Conservation (phyloP, 2,329 filamentous ascomycete genomes). For the Diaporthe sp. region DNA sequence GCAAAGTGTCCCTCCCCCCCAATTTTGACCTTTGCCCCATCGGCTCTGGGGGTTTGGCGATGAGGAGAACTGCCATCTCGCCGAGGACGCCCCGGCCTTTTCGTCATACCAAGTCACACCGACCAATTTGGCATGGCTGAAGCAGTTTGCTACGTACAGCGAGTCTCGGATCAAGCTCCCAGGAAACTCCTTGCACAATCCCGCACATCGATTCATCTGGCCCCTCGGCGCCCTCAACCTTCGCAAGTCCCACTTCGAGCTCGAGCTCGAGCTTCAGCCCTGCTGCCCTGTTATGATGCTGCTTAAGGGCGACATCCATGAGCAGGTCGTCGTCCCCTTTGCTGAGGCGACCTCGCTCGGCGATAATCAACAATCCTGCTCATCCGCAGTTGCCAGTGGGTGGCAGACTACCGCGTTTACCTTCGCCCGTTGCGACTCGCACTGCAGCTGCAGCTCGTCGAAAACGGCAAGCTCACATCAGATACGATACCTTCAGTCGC, state of each 20-base stretch:
- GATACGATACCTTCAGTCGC: not conserved
- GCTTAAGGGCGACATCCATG: not conserved
- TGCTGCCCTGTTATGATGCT: not conserved
- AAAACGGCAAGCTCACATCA: not conserved
- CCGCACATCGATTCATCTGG: not conserved
- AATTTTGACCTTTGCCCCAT: not conserved
- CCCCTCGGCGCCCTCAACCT: not conserved
- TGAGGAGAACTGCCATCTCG: not conserved
- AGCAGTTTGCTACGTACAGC: not conserved
- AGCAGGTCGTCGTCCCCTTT: not conserved
- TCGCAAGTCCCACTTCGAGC: not conserved
- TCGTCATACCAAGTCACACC: not conserved
- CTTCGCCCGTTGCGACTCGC: not conserved
- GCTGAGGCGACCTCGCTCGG: not conserved
- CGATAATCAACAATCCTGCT: not conserved
- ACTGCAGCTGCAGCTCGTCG: not conserved
- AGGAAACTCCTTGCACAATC: not conserved
- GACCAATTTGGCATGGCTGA: not conserved
- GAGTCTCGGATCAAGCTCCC: not conserved
- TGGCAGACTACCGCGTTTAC: not conserved
- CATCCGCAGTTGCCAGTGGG: not conserved
- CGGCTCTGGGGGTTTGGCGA: not conserved
- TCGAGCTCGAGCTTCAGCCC: slow-evolving; percentile 20
- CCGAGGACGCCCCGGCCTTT: not conserved
- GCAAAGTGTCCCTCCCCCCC: not conserved